Evolutionary conservation across 2,329 filamentous ascomycete species (phyloP).

Genomic region (Cercospora sp.): DNA sequence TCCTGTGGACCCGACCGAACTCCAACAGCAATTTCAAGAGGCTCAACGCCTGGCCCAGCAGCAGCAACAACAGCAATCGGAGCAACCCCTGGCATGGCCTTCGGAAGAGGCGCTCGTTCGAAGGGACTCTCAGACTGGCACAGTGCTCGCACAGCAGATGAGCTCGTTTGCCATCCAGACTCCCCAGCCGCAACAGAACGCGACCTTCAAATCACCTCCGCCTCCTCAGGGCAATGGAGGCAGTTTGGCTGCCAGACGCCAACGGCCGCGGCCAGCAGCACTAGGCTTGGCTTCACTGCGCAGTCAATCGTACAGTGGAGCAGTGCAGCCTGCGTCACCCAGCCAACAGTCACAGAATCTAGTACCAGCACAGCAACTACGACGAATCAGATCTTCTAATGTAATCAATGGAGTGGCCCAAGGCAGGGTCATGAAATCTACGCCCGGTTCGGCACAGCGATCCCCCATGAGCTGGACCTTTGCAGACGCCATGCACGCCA

Average conservation of each 20-base stretch:
- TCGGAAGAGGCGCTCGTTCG: conserved; percentile 36
- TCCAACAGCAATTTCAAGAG: conserved; percentile 39
- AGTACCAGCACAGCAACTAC: conserved; percentile 67
- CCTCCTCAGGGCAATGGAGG: conserved; percentile 35
- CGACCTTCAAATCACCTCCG: conserved; percentile 40
- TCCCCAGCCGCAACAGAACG: conserved; percentile 33
- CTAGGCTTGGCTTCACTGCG: conserved; percentile 45
- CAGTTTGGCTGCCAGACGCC: conserved; percentile 43
- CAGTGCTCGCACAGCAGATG: conserved; percentile 40
- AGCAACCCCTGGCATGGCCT: conserved; percentile 38
- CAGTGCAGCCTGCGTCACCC: conserved; percentile 45
- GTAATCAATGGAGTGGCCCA: conserved; percentile 45
- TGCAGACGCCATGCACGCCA: conserved; percentile 47
- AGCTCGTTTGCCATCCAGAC: conserved; percentile 38
- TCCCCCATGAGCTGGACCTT: conserved; percentile 51
- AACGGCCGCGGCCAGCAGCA: conserved; percentile 44
- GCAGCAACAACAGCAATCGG: conserved; percentile 20
- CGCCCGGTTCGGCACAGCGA: conserved; percentile 48
- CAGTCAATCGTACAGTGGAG: conserved; percentile 42
- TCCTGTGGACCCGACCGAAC: conserved; percentile 38
- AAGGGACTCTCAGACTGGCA: conserved; percentile 35
- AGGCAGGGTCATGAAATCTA: conserved; percentile 50
- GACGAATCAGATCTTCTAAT: conserved; percentile 51
- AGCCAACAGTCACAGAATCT: conserved; percentile 55
- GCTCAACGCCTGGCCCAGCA: conserved; percentile 27